phyloP scores from a whole-genome alignment of 2,329 filamentous ascomycete species.

The Monosporascus cannonballus region DNA sequence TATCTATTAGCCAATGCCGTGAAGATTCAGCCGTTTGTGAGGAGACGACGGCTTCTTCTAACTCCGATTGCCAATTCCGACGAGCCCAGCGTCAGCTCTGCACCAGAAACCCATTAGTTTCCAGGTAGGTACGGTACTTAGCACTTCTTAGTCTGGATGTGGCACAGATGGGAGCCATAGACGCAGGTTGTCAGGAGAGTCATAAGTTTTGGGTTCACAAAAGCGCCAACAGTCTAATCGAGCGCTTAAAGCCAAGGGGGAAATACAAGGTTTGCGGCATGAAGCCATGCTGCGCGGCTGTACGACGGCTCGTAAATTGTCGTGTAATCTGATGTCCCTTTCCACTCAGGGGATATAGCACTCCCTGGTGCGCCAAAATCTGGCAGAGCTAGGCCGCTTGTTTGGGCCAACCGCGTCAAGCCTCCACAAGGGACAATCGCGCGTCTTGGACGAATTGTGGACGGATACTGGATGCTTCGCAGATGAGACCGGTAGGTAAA shows the following conservation, averaged over 20 bases:
- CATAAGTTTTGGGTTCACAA: neutral
- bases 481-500: neutral
- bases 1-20: neutral
- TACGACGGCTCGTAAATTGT: constrained; percentile 14
- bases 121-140: no score
- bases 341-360: constrained; percentile 7
- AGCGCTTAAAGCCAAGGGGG: neutral
- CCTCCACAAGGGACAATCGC: neutral
- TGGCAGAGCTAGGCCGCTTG: constrained; percentile 14
- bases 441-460: neutral
- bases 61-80: no score
- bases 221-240: neutral
- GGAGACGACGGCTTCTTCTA: no score
- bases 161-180: neutral
- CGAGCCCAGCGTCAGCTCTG: no score
- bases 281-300: constrained; percentile 12
- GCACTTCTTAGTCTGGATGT: neutral
- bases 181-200: neutral
- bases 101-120: no score
- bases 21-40: no score
- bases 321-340: constrained; percentile 11
- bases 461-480: neutral
- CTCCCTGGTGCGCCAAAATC: constrained; percentile 6
- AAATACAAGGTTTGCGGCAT: constrained; percentile 1
- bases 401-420: constrained; percentile 13